phyloP scores from a whole-genome alignment of 768 basidiomycete species.

The Floccularia luteovirens region DNA sequence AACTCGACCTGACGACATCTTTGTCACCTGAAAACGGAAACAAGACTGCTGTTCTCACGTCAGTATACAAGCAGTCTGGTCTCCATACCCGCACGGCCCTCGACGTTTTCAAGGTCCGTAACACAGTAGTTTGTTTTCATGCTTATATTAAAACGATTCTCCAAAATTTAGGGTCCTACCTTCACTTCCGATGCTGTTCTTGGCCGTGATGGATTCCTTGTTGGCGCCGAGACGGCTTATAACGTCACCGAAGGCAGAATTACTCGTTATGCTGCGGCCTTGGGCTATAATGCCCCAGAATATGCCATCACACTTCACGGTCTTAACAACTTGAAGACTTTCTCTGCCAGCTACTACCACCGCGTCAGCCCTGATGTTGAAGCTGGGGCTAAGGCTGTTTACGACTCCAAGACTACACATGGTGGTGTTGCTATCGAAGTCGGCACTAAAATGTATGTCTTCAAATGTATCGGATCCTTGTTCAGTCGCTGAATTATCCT shows the following conservation, averaged over 20 bases:
- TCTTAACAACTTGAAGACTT: slow-evolving; percentile 89
- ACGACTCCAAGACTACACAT: slow-evolving; percentile 87
- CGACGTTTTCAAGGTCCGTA: slow-evolving; percentile 86
- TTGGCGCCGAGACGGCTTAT: slow-evolving; percentile 95
- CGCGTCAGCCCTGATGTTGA: slow-evolving; percentile 86
- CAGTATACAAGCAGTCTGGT: slow-evolving; percentile 93
- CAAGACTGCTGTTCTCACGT: slow-evolving; percentile 78
- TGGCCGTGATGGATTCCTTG: slow-evolving; percentile 95
- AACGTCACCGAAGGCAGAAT: slow-evolving; percentile 92
- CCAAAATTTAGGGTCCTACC: slow-evolving; percentile 73
- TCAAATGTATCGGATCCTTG: background rate
- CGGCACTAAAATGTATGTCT: slow-evolving; percentile 84
- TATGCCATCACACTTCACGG: slow-evolving; percentile 93
- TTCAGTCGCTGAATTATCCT: too few relatives aligned
- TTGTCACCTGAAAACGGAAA: slow-evolving; percentile 82
- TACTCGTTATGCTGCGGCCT: slow-evolving; percentile 84
- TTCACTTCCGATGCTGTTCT: slow-evolving; percentile 94
- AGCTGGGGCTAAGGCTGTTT: slow-evolving; percentile 94
- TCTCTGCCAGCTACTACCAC: slow-evolving; percentile 98
- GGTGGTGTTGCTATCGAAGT: slow-evolving; percentile 88
- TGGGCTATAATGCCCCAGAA: slow-evolving; percentile 95
- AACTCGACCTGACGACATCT: slow-evolving; percentile 81
- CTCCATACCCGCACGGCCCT: slow-evolving; percentile 87
- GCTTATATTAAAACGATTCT: slow-evolving; percentile 1
- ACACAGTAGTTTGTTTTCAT: too few relatives aligned